These are phyloP conservation scores for Saccharomyces paradoxus DNA, from an alignment of 805 yeast genomes.

Conservation along the genomic window DNA sequence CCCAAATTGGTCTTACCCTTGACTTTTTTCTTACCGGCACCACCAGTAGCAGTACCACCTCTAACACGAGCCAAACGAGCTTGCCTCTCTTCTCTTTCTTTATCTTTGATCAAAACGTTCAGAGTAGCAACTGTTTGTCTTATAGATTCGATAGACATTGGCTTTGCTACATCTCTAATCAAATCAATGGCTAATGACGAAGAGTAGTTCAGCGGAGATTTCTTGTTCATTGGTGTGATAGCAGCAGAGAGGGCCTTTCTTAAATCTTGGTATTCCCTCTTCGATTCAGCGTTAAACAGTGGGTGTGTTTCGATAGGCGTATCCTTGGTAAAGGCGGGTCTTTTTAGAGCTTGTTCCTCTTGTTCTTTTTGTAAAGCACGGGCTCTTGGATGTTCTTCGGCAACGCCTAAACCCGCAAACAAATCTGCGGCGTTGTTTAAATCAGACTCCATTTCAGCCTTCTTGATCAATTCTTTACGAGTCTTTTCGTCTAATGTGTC, in stretches of 20 bases:
- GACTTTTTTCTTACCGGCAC: constrained; percentile 93
- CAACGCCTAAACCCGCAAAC: constrained; percentile 63
- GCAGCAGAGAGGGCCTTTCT: constrained; percentile 63
- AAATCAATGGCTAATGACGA: constrained; percentile 75
- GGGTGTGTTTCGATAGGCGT: constrained; percentile 70
- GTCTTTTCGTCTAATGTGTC: constrained; percentile 66
- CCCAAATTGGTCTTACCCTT: constrained; percentile 62
- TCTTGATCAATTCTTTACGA: constrained; percentile 62
- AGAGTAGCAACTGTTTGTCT: constrained; percentile 82
- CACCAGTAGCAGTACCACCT: constrained; percentile 83
- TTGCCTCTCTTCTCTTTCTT: constrained; percentile 83
- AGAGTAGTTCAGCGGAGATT: constrained; percentile 58
- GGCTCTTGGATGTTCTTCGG: constrained; percentile 41
- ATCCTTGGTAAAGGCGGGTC: constrained; percentile 30
- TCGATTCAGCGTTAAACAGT: constrained; percentile 67
- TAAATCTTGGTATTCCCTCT: constrained; percentile 70
- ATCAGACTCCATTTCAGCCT: constrained; percentile 80
- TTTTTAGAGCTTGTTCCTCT: constrained; percentile 29
- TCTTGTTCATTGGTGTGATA: constrained; percentile 51
- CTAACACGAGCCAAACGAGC: constrained; percentile 66
- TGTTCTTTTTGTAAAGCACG: constrained; percentile 31
- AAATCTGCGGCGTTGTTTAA: constrained; percentile 88
- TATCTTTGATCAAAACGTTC: constrained; percentile 72
- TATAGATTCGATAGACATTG: constrained; percentile 71
- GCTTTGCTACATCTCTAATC: constrained; percentile 74